Base-by-base conservation (phyloP, 1,139 yeast species). In the Zygosaccharomyces sapae region DNA sequence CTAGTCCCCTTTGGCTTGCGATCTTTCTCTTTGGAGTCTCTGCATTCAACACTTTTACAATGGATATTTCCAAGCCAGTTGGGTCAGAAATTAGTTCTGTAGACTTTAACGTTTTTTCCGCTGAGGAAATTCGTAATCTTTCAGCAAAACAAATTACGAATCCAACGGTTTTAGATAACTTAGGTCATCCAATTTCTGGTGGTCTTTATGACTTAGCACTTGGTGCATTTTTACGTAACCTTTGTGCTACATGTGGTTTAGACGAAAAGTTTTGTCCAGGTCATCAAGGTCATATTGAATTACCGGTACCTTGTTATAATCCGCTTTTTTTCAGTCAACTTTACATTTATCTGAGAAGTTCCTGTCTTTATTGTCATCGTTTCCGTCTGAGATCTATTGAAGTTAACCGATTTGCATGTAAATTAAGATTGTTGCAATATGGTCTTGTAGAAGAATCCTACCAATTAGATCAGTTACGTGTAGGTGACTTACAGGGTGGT, bases 251-350 rank as follows among this genome's bases (percentile, higher is more conserved):
- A 2, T 94, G 99, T 78, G 97, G 97, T 24, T 74, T 92, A 54
- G 96, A 89, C 66, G 97, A 92, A 59, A 81, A 86, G 63, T 84
- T 80, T 62, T 94, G 99, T 71, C 97, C 97, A 2, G 99, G 99
- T 33, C 99, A 94, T 68, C 89, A 88, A 70, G 99, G 99, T 50
- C 98, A 94, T 68, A 89, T 94, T 51, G 97, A 92, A 66, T 77
- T 94, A 57, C 98, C 98, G 7, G 84, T 88, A 35, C 96, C 97
- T 4, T 95, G 87, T 41, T 94, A 89, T 73, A 92, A 89, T 65
- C 97, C 98, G 13, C 71, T 94, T 61, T 92, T 94, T 65, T 92
- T 94, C 79, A 80, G 81, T 63, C 97, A 90, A 69, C 74, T 94
- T 74, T 92, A 83, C 72, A 77, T 86, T 51, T 82, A 84, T 60